phyloP scores from a whole-genome alignment of 192 early-diverging fungal species.

The Phlyctochytrium bullatum region DNA sequence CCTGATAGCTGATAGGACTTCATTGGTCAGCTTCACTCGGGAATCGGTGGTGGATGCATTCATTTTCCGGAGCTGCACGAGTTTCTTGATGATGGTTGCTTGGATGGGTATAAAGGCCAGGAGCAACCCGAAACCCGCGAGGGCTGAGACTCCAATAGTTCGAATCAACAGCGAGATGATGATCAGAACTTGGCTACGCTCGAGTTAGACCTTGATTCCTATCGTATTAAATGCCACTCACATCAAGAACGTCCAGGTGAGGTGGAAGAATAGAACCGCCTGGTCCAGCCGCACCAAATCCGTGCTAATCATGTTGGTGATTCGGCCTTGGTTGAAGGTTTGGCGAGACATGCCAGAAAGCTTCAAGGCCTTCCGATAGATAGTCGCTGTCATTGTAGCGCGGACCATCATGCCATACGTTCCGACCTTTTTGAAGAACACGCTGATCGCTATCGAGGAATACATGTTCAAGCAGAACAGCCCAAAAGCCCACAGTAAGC shows the following conservation, averaged over 20 bases:
- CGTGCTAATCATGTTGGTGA: constrained; percentile 59
- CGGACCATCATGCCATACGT: constrained; percentile 44
- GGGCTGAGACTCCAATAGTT: constrained; percentile 16
- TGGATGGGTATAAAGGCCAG: constrained; percentile 23
- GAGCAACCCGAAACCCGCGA: constrained; percentile 23
- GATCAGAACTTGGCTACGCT: constrained; percentile 9
- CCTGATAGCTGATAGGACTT: constrained; percentile 67
- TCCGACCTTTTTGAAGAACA: constrained; percentile 40
- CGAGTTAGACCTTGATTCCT: background rate
- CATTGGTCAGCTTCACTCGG: constrained; percentile 39
- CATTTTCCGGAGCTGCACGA: constrained; percentile 23
- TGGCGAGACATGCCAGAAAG: constrained; percentile 53
- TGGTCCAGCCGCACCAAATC: constrained; percentile 25
- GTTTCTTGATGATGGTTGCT: constrained; percentile 9
- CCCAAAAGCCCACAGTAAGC: constrained; percentile 19
- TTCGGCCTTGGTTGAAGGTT: constrained; percentile 58
- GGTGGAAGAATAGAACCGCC: constrained; percentile 24
- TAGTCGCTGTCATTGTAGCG: constrained; percentile 44
- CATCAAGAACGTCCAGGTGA: constrained; percentile 19
- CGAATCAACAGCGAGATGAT: constrained; percentile 14
- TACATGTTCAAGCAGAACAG: constrained; percentile 21
- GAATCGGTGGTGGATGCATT: constrained; percentile 25
- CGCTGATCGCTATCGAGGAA: constrained; percentile 18
- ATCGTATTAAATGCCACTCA: background rate
- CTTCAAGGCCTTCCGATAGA: constrained; percentile 60